Conservation (phyloP, 2,329 filamentous ascomycete genomes). For the Orbilia brochopaga region DNA sequence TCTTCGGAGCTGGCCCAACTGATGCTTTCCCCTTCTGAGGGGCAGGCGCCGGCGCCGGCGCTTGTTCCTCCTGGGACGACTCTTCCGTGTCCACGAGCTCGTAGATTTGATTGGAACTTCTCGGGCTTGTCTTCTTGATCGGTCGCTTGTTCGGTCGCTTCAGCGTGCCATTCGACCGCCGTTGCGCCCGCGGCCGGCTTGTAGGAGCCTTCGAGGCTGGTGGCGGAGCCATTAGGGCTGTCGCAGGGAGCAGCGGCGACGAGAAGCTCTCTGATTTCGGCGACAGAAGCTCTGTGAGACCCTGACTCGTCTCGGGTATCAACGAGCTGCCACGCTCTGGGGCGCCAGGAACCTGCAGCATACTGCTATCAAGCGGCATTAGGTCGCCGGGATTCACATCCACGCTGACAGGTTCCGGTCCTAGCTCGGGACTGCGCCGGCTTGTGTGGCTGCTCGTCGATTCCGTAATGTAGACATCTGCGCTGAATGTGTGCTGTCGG, state of each 20-base stretch:
- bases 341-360: conserved; percentile 2
- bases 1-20: conserved; percentile 2
- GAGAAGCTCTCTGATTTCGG: conserved; percentile 42
- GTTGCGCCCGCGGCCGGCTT: conserved; percentile 5
- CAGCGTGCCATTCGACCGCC: conserved; percentile 15
- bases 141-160: conserved; percentile 26
- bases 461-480: conserved; percentile 10
- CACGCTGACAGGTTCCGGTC: background rate
- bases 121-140: conserved; percentile 16
- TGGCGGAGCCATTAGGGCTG: conserved; percentile 19
- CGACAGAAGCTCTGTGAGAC: conserved; percentile 25
- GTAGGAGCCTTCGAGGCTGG: conserved; percentile 13
- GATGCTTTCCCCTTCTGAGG: conserved; percentile 9
- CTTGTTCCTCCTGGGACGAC: conserved; percentile 15
- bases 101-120: conserved; percentile 16
- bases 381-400: conserved; percentile 47
- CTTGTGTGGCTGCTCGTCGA: conserved; percentile 5
- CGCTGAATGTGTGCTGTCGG: background rate
- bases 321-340: conserved; percentile 27
- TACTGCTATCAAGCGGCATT: background rate
- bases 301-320: conserved; percentile 42
- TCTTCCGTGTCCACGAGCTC: conserved; percentile 17
- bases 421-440: conserved; percentile 18
- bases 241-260: conserved; percentile 28
- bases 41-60: background rate